Evolutionary conservation across 148 eudicot species (phyloP), one percentile per base, ranked within the genome.

Genomic region (Polygonum aviculare): DNA sequence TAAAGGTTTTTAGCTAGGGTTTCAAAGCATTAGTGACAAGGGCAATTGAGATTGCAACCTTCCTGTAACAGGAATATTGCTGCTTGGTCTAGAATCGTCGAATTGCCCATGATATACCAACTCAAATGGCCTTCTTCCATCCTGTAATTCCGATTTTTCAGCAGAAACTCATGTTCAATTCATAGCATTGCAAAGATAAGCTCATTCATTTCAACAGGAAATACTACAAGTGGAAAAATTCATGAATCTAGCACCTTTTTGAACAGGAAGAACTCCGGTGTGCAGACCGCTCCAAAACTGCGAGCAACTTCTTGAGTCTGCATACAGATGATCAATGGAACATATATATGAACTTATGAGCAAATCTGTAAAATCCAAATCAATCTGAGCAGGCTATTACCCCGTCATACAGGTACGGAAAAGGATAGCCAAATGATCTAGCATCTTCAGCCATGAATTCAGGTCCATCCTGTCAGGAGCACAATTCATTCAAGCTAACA

Each of bases 51-150:
- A 0, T 36, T 9, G 72, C 40, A 67, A 93, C 98, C 98, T 94
- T 80, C 97, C 97, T 47, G 96, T 92, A 72, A 90, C 82, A 8
- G 83, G 88, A 74, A 93, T 82, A 72, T 83, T 88, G 55, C 83
- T 95, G 70, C 89, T 86, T 57, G 99, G 99, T 73, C 97, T 81
- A 33, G 97, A 95, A 86, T 93, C 99, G 80, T 92, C 99, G 85
- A 90, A 95, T 82, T 95, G 99, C 5, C 99, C 99, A 59, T 90
- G 99, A 80, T 93, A 92, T 36, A 91, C 99, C 74, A 95, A 90
- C 87, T 93, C 94, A 83, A 92, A 95, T 15, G 96, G 97, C 82
- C 94, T 86, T 76, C 97, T 84, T 57, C 97, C 99, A 40, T 88
- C 97, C 96, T 91, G 88, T 63, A 8, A 62, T 11, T 15, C 38